Evolutionary conservation across 805 yeast genomes (phyloP).

Genomic region (Ogataea glucozyma): DNA sequence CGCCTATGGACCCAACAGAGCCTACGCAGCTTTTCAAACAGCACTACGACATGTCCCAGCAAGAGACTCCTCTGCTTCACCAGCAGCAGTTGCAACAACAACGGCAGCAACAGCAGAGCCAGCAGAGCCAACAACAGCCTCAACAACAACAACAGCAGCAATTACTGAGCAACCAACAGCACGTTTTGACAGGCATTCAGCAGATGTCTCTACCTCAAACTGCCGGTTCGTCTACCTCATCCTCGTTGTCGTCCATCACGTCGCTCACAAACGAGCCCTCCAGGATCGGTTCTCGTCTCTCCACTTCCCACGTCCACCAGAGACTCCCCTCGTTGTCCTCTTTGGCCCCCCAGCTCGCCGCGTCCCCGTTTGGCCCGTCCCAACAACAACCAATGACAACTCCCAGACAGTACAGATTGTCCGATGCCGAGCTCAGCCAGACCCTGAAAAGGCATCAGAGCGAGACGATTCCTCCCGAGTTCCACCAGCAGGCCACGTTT

Average conservation of each 20-base stretch:
- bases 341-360: constrained; percentile 12
- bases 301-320: constrained; percentile 23
- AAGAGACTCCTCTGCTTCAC: constrained; percentile 8
- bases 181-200: constrained; percentile 23
- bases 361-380: constrained; percentile 8
- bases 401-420: constrained; percentile 20
- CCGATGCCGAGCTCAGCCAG: constrained; percentile 20
- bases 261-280: constrained; percentile 10
- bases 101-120: constrained; percentile 7
- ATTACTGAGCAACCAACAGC: constrained; percentile 18
- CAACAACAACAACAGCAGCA: constrained; percentile 12
- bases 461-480: constrained; percentile 16
- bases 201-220: constrained; percentile 25
- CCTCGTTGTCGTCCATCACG: constrained; percentile 11
- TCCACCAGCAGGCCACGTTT: constrained; percentile 5
- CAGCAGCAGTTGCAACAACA: constrained; percentile 7
- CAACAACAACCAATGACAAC: constrained; percentile 12
- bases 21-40: constrained; percentile 5
- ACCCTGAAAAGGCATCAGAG: constrained; percentile 23
- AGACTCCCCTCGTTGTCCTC: constrained; percentile 25
- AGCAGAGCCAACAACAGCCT: constrained; percentile 10
- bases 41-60: constrained; percentile 13
- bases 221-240: constrained; percentile 9
- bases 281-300: constrained; percentile 17
- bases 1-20: background rate